Base-by-base conservation (phyloP, 768 basidiomycete genomes). In the Pisolithus tinctorius region DNA sequence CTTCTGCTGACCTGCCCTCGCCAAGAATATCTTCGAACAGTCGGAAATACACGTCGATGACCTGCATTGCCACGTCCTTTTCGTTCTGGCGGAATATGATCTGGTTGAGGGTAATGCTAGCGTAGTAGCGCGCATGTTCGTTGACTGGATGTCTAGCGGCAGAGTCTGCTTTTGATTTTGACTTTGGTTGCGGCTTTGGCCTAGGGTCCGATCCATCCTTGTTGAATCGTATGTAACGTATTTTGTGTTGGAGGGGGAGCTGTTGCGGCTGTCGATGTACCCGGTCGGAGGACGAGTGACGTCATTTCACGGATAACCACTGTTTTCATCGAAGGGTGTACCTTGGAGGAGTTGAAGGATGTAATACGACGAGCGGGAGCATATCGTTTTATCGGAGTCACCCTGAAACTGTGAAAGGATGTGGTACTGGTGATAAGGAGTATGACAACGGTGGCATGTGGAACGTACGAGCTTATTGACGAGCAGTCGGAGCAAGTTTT, bases 81-180 rank as follows among this genome's bases (percentile, higher is more conserved):
- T 96, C 93, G 9, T 75, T 71, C 9, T 72, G 63, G 9, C 74
- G 73, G 29, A 97, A 74, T 38, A 92, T 81, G 52, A 94, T 84
- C 69, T 98, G 96, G 65, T 97, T 97, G 58, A 97, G 84, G 0
- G 96, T 96, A 62, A 96, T 92, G 5, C 87, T 76, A 14, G 91
- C 83, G 66, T 97, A 99, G 69, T 98, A 99, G 46, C 85, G 78
- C 0, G 85, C 86, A 66, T 97, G 93, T 13, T 76, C 71, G 58
- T 82, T 84, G 42, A 73, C 75, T 9, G 67, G 62, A 45, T 71
- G 73, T 64, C 77, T 74, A 43, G 47, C 69, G 69, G 52, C 66
- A 42, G 49, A 53, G 39, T 58, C 63, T 51, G 37, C 20, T 36
- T 55, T 46, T n/a, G 41, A n/a, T 58, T 52, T 56, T 27, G 55